Evolutionary conservation across 768 basidiomycete species (phyloP).

Genomic region (Mycena pura): DNA sequence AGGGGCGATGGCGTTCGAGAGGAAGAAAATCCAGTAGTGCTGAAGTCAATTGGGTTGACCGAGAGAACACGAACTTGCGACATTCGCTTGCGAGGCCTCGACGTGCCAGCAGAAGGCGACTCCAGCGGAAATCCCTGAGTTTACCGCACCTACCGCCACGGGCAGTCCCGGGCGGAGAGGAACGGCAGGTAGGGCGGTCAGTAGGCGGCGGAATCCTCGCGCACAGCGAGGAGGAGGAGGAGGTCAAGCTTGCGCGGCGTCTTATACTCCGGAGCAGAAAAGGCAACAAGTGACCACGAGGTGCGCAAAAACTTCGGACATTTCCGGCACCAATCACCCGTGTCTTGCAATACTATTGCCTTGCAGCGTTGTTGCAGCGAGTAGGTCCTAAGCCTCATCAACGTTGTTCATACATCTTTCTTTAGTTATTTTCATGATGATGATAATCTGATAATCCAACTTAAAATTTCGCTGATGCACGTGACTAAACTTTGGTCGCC

Average conservation of each 20-base stretch:
- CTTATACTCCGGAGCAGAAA: no score
- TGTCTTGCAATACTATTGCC: no score
- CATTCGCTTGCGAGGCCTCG: constrained; percentile 49
- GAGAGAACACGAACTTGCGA: constrained; percentile 52
- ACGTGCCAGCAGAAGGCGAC: background rate
- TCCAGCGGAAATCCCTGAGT: constrained; percentile 23
- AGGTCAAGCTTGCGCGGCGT: constrained; percentile 6
- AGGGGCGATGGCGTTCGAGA: no score
- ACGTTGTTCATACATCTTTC: no score
- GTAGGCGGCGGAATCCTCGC: constrained; percentile 73
- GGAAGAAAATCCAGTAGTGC: constrained; percentile 35
- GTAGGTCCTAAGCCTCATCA: no score
- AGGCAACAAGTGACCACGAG: background rate
- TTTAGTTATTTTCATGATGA: no score
- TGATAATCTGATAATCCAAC: no score
- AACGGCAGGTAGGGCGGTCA: constrained; percentile 64
- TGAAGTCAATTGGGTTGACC: constrained; percentile 46
- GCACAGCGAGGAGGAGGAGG: constrained; percentile 4
- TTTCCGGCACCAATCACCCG: no score
- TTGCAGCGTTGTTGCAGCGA: no score
- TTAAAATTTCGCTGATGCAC: no score
- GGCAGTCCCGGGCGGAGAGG: constrained; percentile 55
- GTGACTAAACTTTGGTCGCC: no score
- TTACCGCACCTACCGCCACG: constrained; percentile 71
- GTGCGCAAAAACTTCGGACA: no score